These are phyloP conservation scores for Apophysomyces ossiformis DNA, from an alignment of 371 early-diverging fungal species.

Conservation along the genomic window DNA sequence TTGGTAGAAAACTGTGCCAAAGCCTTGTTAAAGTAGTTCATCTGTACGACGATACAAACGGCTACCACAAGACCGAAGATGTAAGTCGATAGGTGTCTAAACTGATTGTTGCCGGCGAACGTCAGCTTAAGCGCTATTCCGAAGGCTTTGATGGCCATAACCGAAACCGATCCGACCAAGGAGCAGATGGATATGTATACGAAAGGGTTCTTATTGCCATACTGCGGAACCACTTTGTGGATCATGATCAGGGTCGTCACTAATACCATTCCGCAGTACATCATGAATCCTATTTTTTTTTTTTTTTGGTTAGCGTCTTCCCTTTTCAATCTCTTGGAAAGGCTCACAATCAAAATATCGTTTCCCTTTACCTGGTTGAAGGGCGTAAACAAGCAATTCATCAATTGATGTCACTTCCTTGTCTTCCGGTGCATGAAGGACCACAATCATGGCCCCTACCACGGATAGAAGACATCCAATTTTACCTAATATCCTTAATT, in stretches of 20 bases:
- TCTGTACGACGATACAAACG: conserved; percentile 86
- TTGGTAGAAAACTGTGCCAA: conserved; percentile 89
- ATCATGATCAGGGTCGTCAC: conserved; percentile 74
- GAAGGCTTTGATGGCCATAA: conserved; percentile 90
- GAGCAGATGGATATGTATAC: conserved; percentile 93
- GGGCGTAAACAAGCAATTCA: conserved; percentile 69
- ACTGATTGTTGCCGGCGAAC: conserved; percentile 90
- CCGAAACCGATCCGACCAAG: conserved; percentile 86
- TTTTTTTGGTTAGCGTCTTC: not conserved
- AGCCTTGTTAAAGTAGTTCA: conserved; percentile 97
- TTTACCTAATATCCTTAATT: conserved; percentile 78
- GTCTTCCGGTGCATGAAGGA: conserved; percentile 89
- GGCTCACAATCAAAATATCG: too few species aligned
- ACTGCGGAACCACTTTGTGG: conserved; percentile 74
- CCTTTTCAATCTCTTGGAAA: too few species aligned
- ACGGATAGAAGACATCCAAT: conserved; percentile 90
- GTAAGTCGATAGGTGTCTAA: conserved; percentile 85
- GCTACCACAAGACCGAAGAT: conserved; percentile 82
- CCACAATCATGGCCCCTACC: conserved; percentile 86
- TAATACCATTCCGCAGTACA: conserved; percentile 74
- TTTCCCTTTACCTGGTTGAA: conserved; percentile 65
- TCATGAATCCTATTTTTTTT: conserved; percentile 68
- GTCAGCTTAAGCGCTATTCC: conserved; percentile 92
- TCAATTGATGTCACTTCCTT: conserved; percentile 71
- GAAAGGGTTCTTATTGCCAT: conserved; percentile 79